Percentiles rank a stretch among this genome's conserved stretches.
Conservation (phyloP, 352 stramenopile genomes). For the Pelagophyceae sp. region DNA sequence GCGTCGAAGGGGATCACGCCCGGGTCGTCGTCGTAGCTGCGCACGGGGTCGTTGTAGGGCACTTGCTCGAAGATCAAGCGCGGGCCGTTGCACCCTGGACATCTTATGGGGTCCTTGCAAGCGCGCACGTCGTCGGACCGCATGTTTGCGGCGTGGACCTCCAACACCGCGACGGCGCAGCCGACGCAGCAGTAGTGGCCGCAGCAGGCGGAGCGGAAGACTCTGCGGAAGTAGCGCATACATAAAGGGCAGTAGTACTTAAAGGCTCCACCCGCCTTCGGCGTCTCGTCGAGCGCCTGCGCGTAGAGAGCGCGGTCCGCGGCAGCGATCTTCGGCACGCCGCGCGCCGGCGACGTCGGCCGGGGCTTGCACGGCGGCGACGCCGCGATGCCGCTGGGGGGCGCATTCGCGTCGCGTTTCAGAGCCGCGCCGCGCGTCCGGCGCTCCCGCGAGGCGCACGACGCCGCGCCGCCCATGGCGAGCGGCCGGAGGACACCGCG, state of each 20-base stretch:
- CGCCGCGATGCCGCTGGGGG: too few relatives aligned
- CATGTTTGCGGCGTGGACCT: neutral
- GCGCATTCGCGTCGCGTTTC: too few relatives aligned
- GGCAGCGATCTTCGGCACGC: too few relatives aligned
- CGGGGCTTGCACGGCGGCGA: too few relatives aligned
- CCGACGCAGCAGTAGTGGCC: slow-evolving; percentile 6
- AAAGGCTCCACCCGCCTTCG: neutral
- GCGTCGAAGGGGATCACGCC: neutral
- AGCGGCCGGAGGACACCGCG: too few relatives aligned
- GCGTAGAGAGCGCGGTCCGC: neutral
- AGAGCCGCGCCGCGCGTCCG: too few relatives aligned
- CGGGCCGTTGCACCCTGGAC: neutral
- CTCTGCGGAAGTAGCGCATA: slow-evolving; percentile 13
- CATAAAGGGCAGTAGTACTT: slow-evolving; percentile 18
- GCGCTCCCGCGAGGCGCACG: too few relatives aligned
- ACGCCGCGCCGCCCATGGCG: too few relatives aligned
- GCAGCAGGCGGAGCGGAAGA: slow-evolving; percentile 1
- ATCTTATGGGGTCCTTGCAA: neutral
- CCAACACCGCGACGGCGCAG: neutral
- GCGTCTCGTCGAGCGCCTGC: neutral
- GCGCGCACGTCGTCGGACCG: neutral
- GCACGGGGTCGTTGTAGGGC: neutral
- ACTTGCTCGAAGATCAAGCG: neutral
- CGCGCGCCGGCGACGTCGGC: too few relatives aligned
- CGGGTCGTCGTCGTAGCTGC: neutral